Evolutionary conservation across 257 asterid genomes (phyloP).

Genomic region (Solanum virginianum): DNA sequence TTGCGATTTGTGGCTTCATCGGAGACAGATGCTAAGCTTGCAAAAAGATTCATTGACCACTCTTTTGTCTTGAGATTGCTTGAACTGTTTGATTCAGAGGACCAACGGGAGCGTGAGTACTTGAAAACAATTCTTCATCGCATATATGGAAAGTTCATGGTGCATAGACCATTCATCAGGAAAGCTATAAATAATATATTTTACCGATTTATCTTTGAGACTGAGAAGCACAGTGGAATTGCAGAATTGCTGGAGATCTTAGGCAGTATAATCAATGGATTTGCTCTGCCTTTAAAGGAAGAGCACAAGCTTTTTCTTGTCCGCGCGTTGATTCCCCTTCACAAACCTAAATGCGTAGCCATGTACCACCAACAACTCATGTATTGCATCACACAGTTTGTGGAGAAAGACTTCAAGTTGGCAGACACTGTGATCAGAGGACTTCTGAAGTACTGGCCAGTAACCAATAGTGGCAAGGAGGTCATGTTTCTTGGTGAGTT

Average conservation of each 20-base stretch:
- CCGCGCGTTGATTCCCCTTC: slow-evolving; percentile 31
- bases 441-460: slow-evolving; percentile 33
- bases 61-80: slow-evolving; percentile 51
- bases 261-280: slow-evolving; percentile 32
- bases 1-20: slow-evolving; percentile 40
- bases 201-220: slow-evolving; percentile 40
- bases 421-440: slow-evolving; percentile 26
- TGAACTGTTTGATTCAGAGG: slow-evolving; percentile 52
- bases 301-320: slow-evolving; percentile 34
- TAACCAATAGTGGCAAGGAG: slow-evolving; percentile 31
- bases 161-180: slow-evolving; percentile 56
- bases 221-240: slow-evolving; percentile 42
- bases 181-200: slow-evolving; percentile 47
- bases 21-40: slow-evolving; percentile 50
- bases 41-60: slow-evolving; percentile 49
- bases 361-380: slow-evolving; percentile 26
- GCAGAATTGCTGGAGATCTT: slow-evolving; percentile 30
- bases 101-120: slow-evolving; percentile 53
- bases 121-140: slow-evolving; percentile 45
- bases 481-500: slow-evolving; percentile 33
- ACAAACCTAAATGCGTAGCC: slow-evolving; percentile 24
- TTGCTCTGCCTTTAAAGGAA: slow-evolving; percentile 33
- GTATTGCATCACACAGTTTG: slow-evolving; percentile 25
- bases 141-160: slow-evolving; percentile 50
- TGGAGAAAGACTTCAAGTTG: slow-evolving; percentile 27